These are phyloP conservation scores for Yamadazyma endophytica DNA, from an alignment of 805 yeast species.

Conservation along the genomic window DNA sequence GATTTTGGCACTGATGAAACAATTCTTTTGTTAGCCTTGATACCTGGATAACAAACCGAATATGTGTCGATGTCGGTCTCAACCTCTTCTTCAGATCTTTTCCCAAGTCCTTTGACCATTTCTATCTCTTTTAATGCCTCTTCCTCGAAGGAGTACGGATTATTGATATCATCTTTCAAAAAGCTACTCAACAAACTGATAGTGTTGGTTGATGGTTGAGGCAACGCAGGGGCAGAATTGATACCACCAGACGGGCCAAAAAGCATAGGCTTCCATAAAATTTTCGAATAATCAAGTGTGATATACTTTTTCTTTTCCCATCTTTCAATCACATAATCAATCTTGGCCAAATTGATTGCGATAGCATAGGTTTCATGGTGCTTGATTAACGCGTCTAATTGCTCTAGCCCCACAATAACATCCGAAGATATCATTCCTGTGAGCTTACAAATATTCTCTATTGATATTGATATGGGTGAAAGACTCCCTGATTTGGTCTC, in stretches of 20 bases:
- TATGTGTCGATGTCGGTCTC: constrained; percentile 21
- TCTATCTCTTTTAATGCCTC: constrained; percentile 50
- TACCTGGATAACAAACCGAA: constrained; percentile 34
- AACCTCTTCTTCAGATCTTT: constrained; percentile 4
- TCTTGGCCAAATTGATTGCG: constrained; percentile 41
- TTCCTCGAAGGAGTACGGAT: constrained; percentile 55
- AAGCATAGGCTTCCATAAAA: constrained; percentile 81
- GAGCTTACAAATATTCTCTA: constrained; percentile 57
- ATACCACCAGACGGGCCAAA: constrained; percentile 86
- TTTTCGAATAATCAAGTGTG: constrained; percentile 44
- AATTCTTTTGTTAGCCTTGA: constrained; percentile 8
- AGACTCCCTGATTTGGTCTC: background rate
- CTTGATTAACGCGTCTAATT: constrained; percentile 55
- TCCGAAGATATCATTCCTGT: constrained; percentile 90
- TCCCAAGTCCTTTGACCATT: constrained; percentile 11
- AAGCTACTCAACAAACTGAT: constrained; percentile 57
- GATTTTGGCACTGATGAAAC: no score
- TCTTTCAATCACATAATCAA: constrained; percentile 38
- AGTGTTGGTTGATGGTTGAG: constrained; percentile 33
- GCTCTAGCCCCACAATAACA: constrained; percentile 82
- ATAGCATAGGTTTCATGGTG: constrained; percentile 46
- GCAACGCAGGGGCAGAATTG: constrained; percentile 47
- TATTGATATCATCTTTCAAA: constrained; percentile 64
- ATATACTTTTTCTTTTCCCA: constrained; percentile 57
- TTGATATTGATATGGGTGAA: no score